Base-by-base conservation (phyloP, 257 asterid genomes). In the Ophiorrhiza pumila region DNA sequence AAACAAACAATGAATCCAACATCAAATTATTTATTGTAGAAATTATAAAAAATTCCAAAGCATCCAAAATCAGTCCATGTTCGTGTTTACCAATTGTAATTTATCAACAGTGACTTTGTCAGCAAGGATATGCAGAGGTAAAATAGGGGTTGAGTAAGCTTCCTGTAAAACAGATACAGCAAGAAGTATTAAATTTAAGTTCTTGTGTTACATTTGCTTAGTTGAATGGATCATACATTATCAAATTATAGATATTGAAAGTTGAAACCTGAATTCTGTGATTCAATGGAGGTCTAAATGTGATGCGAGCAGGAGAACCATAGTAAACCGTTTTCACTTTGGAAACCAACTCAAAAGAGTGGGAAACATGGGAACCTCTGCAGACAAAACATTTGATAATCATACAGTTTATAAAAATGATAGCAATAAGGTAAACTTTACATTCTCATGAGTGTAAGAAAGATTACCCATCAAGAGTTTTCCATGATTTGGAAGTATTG, bases 311-410 rank as follows among this genome's bases (percentile, higher is more conserved):
- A 76, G 96, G 90, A 4, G 87, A 79, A 6, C 87, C 88, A 46
- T 85, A 77, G 80, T 84, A 90, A 47, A 88, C 83, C 3, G 84
- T 83, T 79, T 86, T 83, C 71, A 80, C 82, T 74, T 81, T 86
- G 18, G 90, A 82, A 61, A 85, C 90, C 88, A 88, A 74, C 84
- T 83, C 87, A 69, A 86, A 86, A 45, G 91, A 79, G 78, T 89
- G 96, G 45, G 91, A 86, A 70, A 85, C 87, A 45, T 80, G 81
- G 74, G 90, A 78, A 50, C 92, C 96, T 47, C 96, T 90, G 85
- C 50, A 43, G 69, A 31, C 7, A 22, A 53, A 37, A 41, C n/a
- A 42, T 71, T 23, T 12, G 32, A 55, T 41, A 17, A 57, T 68
- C 35, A 71, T 0, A 56, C 35, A 55, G 41, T 27, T 31, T 0